phyloP scores from a whole-genome alignment of 768 basidiomycete genomes.

The Lactarius deliciosus region DNA sequence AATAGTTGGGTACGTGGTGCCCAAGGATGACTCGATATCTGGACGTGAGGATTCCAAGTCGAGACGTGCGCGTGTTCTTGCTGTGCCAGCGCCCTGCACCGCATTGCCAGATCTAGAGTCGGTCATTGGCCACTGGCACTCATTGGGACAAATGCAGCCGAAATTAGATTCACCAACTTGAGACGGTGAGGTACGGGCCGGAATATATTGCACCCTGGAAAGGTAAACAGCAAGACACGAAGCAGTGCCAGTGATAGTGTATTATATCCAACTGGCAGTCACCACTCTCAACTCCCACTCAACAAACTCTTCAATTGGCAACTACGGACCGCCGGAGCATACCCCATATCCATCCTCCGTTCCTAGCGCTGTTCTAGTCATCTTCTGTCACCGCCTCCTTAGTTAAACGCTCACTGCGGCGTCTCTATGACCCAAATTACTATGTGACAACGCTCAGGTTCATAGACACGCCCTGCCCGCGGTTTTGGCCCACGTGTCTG shows the following conservation, averaged over 20 bases:
- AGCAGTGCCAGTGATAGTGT: background rate
- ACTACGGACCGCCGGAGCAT: background rate
- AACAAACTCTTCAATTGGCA: background rate
- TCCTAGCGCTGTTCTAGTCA: constrained; percentile 15
- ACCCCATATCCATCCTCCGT: constrained; percentile 11
- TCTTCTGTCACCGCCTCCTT: constrained; percentile 12
- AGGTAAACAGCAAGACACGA: background rate
- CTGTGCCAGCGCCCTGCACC: background rate
- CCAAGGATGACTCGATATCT: background rate
- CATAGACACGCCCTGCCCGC: background rate
- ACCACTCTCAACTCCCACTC: background rate
- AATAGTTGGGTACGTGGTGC: background rate
- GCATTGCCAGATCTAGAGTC: background rate
- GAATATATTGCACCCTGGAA: background rate
- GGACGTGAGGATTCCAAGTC: background rate
- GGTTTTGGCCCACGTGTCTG: constrained; percentile 1
- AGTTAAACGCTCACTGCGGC: background rate
- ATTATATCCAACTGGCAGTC: background rate
- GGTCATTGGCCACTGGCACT: background rate
- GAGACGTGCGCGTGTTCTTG: background rate
- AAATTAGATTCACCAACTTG: background rate
- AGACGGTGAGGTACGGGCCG: background rate
- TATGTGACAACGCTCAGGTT: constrained; percentile 4
- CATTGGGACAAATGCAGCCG: background rate
- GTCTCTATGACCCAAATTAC: background rate